Base-by-base conservation (phyloP, 306 rosid genomes). In the Acacia melanoxylon region DNA sequence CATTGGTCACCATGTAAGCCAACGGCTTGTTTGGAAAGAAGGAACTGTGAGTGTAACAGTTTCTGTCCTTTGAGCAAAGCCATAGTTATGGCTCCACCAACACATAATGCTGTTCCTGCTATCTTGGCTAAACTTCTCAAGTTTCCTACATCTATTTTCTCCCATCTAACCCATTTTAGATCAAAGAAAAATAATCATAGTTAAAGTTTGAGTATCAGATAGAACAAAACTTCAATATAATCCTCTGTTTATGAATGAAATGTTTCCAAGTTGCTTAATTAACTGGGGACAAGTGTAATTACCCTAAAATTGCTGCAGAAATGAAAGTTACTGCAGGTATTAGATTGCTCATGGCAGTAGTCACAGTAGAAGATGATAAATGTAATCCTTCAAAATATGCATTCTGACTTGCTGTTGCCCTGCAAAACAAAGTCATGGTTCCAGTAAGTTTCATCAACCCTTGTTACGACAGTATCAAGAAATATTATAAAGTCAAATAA, bases 71-170 rank as follows among this genome's bases (percentile, higher is more conserved):
- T 91, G 3, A 91, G 63, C 41, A 91, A 70, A 10, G 56, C 93
- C 89, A 93, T 90, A 76, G 78, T 81, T 75, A 93, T 80, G 11
- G 98, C 92, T 74, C 97, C 98, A 73, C 89, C 48, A 2, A 91
- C 97, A 9, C 97, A 93, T 62, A 86, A 24, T 54, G 82, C 9
- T 46, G 97, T 91, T 56, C 98, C 98, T 33, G 86, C 10, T 46
- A 93, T 87, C 78, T 89, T 91, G 15, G 98, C 90, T 9, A 69
- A 37, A 58, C 93, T 86, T 78, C 92, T 89, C 76, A 84, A 40
- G 81, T 93, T 89, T 85, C 74, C 14, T 33, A 81, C 8, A 45
- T 84, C 73, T 25, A 90, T 27, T 72, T 85, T 91, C 91, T 93
- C 94, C 85, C 83, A 67, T 56, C 98, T 93, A 44, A 52, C 31